Evolutionary conservation across 192 early-diverging fungal species (phyloP), one percentile per base, ranked within the genome.

Genomic region (Entomortierella beljakovae): DNA sequence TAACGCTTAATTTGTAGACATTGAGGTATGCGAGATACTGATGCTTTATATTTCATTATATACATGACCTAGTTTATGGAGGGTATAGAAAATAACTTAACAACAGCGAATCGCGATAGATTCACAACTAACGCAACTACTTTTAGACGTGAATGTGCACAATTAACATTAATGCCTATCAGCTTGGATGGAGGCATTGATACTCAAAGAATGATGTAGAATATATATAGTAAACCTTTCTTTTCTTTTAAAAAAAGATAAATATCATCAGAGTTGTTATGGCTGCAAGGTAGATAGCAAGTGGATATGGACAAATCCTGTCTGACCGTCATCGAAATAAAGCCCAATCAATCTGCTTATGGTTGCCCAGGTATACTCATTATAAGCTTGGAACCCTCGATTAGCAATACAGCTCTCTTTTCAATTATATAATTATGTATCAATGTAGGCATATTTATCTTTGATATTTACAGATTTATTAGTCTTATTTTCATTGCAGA

Each of bases 41-140:
- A 58, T 1, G 51, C 25, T 25, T 22, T 6, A 16, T 32, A 20
- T 57, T 48, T 28, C 34, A 22, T 59, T 18, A 23, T 2, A 40
- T 23, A 43, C 15, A 0, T 56, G 11, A 31, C 2, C 26, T 60
- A 79, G 75, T 51, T 79, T 16, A 87, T 93, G 89, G 87, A 92
- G 25, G 89, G 83, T 9, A 69, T 93, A 31, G 84, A 88, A 42
- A 74, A 68, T 46, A 88, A 82, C 25, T 42, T 93, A 16, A 65
- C 73, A 9, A 57, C 74, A 2, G 83, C 75, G 35, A 92, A 91
- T 69, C 81, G 90, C 1, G 92, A 94, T 55, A 72, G 82, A 16
- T 92, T 94, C 61, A 89, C 91, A 23, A 88, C 91, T 29, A 87
- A 90, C 60, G 56, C 90, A 11, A 81, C 72, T 18, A 67, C 77